Base-by-base conservation (phyloP, 257 asterid genomes). In the Jacaranda mimosifolia region DNA sequence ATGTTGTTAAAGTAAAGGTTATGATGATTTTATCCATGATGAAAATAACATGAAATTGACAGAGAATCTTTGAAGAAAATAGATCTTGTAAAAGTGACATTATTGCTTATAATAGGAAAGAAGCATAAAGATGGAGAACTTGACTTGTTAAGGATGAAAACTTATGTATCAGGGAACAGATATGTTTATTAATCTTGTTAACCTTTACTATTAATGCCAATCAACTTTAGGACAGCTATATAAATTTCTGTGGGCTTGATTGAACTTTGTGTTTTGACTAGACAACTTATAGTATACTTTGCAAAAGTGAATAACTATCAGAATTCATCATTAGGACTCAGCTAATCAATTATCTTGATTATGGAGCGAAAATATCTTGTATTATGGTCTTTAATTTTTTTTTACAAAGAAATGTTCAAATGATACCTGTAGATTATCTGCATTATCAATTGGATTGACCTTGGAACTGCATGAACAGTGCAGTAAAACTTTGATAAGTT, bases 351-450 rank as follows among this genome's bases (percentile, higher is more conserved):
- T 57, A 18, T 19, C 68, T 57, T 14, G 3, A 8, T 21, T 58
- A 8, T 40, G 9, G 21, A 19, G 21, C 45, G 55, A 49, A 59
- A 48, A 43, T n/a, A 64, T 64, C 51, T 7, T 12, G 36, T 8
- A 39, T 68, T 32, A 69, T 69, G 46, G 10, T 36, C 36, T 7
- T 69, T 15, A 15, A 15, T 32, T 35, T 69, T 59, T 69, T 36
- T 52, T 13, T 4, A 68, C 2, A 26, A 21, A 36, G 35, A 70
- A 52, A 52, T 51, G 0, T 52, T 52, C 74, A 14, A 35, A 14
- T 70, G 59, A 52, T 49, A 79, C 45, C 40, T 69, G 39, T 35
- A 36, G 63, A 76, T 46, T 68, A 56, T 65, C 67, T 49, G 46
- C 51, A 8, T 77, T 76, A 53, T 43, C 19, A 55, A 26, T 42